Conservation (phyloP, 345 rosid genomes). For the Ceriops zippeliana region DNA sequence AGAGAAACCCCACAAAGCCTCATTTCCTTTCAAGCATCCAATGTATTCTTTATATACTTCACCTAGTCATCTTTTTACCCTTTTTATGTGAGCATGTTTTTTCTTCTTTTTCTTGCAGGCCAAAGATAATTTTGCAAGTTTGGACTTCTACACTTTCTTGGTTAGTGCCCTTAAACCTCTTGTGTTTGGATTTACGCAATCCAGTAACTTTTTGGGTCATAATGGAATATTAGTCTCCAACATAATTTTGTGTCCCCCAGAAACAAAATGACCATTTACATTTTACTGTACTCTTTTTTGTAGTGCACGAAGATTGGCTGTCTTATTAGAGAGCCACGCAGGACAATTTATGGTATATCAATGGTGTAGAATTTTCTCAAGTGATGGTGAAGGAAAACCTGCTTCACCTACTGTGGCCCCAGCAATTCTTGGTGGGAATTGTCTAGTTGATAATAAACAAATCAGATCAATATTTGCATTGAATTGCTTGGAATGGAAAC, state of each 20-base stretch:
- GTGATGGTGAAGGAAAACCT: not conserved
- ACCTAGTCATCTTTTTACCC: conserved; percentile 43
- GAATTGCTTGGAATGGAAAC: conserved; percentile 11
- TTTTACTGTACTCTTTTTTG: too few relatives aligned
- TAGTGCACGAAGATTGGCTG: too few relatives aligned
- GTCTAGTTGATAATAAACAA: not conserved
- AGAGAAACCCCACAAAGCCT: conserved; percentile 43
- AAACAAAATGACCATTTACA: not conserved
- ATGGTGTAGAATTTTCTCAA: not conserved
- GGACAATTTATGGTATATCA: not conserved
- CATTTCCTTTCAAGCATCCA: conserved; percentile 40
- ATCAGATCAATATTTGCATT: not conserved
- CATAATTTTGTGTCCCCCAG: not conserved
- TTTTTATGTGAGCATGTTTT: conserved; percentile 48
- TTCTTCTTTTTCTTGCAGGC: conserved; percentile 10
- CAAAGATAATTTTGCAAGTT: conserved; percentile 26
- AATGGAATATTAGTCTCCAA: not conserved
- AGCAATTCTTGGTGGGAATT: not conserved
- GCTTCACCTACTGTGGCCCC: not conserved
- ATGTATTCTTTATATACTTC: conserved; percentile 38
- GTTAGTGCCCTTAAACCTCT: conserved; percentile 23
- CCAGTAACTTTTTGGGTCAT: not conserved
- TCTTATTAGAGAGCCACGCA: not conserved
- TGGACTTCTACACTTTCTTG: conserved; percentile 30
- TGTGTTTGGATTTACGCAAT: conserved; percentile 36